Percentiles rank a stretch among this genome's conserved stretches.
Conservation (phyloP, 169 alveolate genomes). For the Plasmodium gallinaceum region DNA sequence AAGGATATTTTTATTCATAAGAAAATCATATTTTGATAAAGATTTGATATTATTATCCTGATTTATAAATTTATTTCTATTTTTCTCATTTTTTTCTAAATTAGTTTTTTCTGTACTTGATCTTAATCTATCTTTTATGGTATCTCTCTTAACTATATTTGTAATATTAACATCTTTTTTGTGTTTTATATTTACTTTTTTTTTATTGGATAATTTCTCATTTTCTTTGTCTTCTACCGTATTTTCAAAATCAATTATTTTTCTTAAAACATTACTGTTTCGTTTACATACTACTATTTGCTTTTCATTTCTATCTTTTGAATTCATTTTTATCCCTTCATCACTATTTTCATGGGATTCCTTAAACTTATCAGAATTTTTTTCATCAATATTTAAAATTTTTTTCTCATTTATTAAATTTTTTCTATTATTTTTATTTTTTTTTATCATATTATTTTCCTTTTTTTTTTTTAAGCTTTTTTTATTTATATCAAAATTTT, state of each 20-base stretch:
- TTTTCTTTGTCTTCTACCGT: constrained; percentile 12
- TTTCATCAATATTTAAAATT: constrained; percentile 1
- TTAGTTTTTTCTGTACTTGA: constrained; percentile 11
- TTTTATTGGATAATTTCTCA: constrained; percentile 8
- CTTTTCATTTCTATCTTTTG: constrained; percentile 27
- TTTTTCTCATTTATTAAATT: constrained; percentile 25
- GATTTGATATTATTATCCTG: constrained; percentile 8
- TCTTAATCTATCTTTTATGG: constrained; percentile 35
- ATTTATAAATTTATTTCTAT: not conserved
- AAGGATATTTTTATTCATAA: constrained; percentile 27
- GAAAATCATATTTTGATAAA: constrained; percentile 61
- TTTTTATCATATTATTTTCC: constrained; percentile 7
- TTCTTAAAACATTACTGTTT: constrained; percentile 61
- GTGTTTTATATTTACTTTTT: not conserved
- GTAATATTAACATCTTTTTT: constrained; percentile 5
- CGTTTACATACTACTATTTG: constrained; percentile 54
- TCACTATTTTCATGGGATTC: constrained; percentile 16
- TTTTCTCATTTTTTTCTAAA: constrained; percentile 9
- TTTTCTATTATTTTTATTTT: constrained; percentile 18
- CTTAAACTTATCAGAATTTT: not conserved
- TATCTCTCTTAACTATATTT: constrained; percentile 5
- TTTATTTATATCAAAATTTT: not conserved
- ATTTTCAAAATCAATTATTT: constrained; percentile 38
- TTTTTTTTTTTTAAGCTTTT: constrained; percentile 8
- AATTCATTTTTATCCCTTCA: constrained; percentile 9